Base-by-base conservation (phyloP, 2,329 filamentous ascomycete species). In the Phialophora tarda region DNA sequence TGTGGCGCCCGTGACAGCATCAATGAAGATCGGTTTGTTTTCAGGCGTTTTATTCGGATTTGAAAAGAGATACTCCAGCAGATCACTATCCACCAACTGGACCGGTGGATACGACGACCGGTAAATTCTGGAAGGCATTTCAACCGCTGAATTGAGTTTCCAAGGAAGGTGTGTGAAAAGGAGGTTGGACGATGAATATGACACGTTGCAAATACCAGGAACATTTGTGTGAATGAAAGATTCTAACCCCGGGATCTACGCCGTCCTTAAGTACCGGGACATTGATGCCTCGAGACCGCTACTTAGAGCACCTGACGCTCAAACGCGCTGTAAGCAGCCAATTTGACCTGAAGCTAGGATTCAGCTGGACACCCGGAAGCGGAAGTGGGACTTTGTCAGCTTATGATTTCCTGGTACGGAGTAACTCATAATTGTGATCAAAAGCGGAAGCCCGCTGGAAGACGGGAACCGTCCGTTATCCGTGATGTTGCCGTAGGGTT, bases 21-120 rank as follows among this genome's bases (percentile, higher is more conserved):
- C 67, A n/a, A 69, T 63, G 41, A 65, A 69, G 41, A 69, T 59
- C 3, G 62, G 67, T 44, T 64, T 66, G 59, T 67, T 54, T 14
- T 69, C 64, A 10, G 67, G 62, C 3, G 64, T 65, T 10, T 63
- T 60, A 7, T 62, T 65, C 8, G 67, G 65, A 44, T 69, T 69
- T n/a, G 67, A 69, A 47, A 69, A 69, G 23, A 69, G 38, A 47
- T 51, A 67, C 12, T 59, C 63, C 30, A 69, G 51, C 3, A 69
- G 44, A 32, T 69, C 67, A 50, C 51, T 32, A 21, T 69, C 62
- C 14, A 69, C 26, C 38, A 63, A n/a, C n/a, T 65, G 26, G 38
- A 69, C 57, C 11, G 55, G 59, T 7, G 65, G 64, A 26, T 56
- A 65, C 5, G 55, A 59, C 11, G 67, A 69, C 11, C 59, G 48